phyloP scores from a whole-genome alignment of 768 basidiomycete species.

The Boletus pseudo-olivaceus region DNA sequence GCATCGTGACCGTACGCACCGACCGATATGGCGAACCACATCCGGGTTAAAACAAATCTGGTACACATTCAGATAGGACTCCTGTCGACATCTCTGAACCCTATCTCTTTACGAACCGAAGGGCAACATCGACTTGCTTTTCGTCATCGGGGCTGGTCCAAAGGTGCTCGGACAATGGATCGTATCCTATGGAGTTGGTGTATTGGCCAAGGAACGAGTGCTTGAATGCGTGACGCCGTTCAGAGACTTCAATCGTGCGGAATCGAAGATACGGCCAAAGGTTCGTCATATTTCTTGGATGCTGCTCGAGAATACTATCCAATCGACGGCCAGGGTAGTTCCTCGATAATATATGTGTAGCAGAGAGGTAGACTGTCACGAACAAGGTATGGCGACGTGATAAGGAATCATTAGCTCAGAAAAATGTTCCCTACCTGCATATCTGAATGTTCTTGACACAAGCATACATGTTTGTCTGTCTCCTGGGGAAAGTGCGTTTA shows the following conservation, averaged over 20 bases:
- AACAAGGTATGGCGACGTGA: neutral
- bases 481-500: conserved; percentile 43
- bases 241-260: conserved; percentile 43
- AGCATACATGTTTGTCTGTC: conserved; percentile 46
- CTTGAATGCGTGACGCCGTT: conserved; percentile 39
- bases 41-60: conserved; percentile 61
- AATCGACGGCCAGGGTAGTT: conserved; percentile 52
- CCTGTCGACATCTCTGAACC: neutral
- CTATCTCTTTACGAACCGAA: conserved; percentile 43
- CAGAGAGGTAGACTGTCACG: conserved; percentile 59
- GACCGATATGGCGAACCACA: conserved; percentile 62
- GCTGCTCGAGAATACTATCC: conserved; percentile 33
- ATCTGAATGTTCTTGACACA: conserved; percentile 60
- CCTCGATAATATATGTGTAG: conserved; percentile 43
- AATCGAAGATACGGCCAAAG: conserved; percentile 69
- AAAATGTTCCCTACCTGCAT: conserved; percentile 45
- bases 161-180: conserved; percentile 41
- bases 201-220: conserved; percentile 49
- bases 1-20: conserved; percentile 36
- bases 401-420: neutral
- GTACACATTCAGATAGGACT: neutral
- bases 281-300: conserved; percentile 49
- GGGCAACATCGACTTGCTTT: conserved; percentile 52
- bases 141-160: conserved; percentile 61
- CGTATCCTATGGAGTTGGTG: conserved; percentile 26